Percentiles rank a stretch among this genome's conserved stretches.
Conservation (phyloP, 257 asterid species). For the Fraxinus pennsylvanica region DNA sequence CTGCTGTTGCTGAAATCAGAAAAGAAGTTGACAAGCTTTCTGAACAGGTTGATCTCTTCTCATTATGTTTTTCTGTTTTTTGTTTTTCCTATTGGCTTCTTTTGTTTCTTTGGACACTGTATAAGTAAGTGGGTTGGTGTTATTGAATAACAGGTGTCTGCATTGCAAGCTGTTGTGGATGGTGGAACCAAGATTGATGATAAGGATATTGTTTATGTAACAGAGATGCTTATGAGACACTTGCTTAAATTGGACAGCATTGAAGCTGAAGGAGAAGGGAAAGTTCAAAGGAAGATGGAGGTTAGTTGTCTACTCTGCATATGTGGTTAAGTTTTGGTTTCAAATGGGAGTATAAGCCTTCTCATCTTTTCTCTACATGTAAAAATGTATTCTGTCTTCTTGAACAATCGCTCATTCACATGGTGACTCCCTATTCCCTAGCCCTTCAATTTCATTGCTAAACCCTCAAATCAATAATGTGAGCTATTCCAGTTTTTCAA, state of each 20-base stretch:
- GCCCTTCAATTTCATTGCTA: neutral
- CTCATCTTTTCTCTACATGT: neutral
- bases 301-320: constrained; percentile 37
- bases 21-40: constrained; percentile 74
- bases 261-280: constrained; percentile 94
- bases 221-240: constrained; percentile 92
- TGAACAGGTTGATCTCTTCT: constrained; percentile 56
- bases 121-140: constrained; percentile 16
- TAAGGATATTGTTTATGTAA: constrained; percentile 56
- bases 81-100: neutral
- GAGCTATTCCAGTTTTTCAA: neutral
- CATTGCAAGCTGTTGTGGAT: constrained; percentile 61
- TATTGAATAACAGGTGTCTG: constrained; percentile 51
- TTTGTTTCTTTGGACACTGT: constrained; percentile 9
- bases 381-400: neutral
- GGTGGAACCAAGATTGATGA: constrained; percentile 60
- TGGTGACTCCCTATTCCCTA: neutral
- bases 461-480: too few relatives aligned
- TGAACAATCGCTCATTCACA: neutral
- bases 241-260: constrained; percentile 79
- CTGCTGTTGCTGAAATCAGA: constrained; percentile 66
- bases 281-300: constrained; percentile 78
- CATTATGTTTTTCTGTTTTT: neutral
- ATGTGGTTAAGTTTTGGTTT: neutral
- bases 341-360: neutral